These are phyloP conservation scores for Sarcodon sp. DNA, from an alignment of 768 basidiomycete species.

Conservation along the genomic window DNA sequence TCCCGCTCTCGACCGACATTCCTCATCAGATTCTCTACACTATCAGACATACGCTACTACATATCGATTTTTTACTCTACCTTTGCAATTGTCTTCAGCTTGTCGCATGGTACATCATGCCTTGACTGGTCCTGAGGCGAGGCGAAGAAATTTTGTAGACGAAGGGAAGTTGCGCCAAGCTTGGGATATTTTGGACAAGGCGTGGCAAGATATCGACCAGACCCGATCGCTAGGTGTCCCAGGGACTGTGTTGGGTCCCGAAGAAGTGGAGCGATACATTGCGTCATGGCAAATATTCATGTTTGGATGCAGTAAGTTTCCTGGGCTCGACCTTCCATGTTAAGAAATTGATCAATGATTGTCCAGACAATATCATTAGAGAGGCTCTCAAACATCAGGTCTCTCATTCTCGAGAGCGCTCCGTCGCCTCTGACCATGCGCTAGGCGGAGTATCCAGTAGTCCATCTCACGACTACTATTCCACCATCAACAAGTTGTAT, in stretches of 20 bases:
- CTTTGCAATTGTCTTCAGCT: slow-evolving; percentile 61
- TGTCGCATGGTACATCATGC: slow-evolving; percentile 71
- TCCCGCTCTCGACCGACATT: slow-evolving; percentile 19
- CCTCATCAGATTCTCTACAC: slow-evolving; percentile 17
- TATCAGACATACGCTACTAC: slow-evolving; percentile 31
- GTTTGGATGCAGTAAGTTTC: slow-evolving; percentile 71
- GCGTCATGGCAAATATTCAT: slow-evolving; percentile 58
- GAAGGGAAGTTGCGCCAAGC: slow-evolving; percentile 56
- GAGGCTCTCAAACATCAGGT: slow-evolving; percentile 64
- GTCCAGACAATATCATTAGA: slow-evolving; percentile 70
- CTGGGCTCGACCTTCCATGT: not conserved
- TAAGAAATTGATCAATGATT: slow-evolving; percentile 4
- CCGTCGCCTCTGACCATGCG: slow-evolving; percentile 8
- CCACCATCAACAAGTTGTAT: slow-evolving; percentile 22
- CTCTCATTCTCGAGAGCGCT: slow-evolving; percentile 5
- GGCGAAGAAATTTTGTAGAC: slow-evolving; percentile 43
- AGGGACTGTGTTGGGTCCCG: slow-evolving; percentile 26
- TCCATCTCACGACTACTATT: slow-evolving; percentile 5
- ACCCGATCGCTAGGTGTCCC: slow-evolving; percentile 30
- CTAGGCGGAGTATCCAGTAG: not conserved
- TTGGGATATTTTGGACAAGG: slow-evolving; percentile 75
- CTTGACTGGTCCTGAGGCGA: slow-evolving; percentile 69
- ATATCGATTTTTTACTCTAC: slow-evolving; percentile 50
- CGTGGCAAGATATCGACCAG: slow-evolving; percentile 75
- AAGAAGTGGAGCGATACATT: slow-evolving; percentile 55